Evolutionary conservation across 768 basidiomycete species (phyloP).

Genomic region (Tephrocybe sp.): DNA sequence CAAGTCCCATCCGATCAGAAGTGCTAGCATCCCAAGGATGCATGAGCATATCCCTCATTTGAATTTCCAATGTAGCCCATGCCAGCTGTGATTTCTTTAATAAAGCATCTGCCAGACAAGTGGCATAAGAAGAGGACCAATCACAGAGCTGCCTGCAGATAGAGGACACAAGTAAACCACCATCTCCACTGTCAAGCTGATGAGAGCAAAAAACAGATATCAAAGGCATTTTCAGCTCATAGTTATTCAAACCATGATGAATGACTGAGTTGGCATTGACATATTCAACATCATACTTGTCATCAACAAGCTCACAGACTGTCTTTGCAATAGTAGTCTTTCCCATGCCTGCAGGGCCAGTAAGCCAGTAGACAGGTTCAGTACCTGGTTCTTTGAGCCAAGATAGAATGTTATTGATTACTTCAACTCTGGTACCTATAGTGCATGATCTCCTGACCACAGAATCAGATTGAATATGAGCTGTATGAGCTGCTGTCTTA

Average conservation of each 20-base stretch:
- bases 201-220: neutral
- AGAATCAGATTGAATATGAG: neutral
- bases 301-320: neutral
- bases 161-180: too few species aligned
- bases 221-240: neutral
- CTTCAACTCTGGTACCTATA: neutral
- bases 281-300: neutral
- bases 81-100: neutral
- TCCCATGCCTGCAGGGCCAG: too few species aligned
- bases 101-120: neutral
- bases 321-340: neutral
- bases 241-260: neutral
- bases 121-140: neutral
- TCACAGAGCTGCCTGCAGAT: neutral
- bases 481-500: neutral
- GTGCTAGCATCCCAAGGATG: neutral
- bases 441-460: neutral
- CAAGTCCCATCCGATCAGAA: neutral
- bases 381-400: neutral
- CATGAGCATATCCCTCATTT: neutral
- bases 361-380: too few species aligned
- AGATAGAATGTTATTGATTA: neutral
- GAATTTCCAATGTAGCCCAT: neutral
- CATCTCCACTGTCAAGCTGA: neutral
- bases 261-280: too few species aligned